Conservation (phyloP, 2,329 filamentous ascomycete species). For the Hypocreales sp. region DNA sequence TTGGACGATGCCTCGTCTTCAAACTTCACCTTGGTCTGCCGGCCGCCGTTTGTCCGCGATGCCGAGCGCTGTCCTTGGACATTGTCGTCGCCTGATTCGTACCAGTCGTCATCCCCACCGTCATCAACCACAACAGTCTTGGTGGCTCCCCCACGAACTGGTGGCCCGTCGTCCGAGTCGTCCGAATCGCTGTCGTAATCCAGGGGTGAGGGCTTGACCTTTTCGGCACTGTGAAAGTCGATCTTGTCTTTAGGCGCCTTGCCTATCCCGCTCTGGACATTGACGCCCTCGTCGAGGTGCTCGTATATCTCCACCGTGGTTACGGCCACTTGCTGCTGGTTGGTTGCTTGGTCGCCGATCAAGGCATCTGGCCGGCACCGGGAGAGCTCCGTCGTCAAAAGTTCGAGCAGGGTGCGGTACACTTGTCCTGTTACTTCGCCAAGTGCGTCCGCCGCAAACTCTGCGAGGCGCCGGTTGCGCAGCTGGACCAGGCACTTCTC, state of each 20-base stretch:
- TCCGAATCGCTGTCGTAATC: constrained; percentile 17
- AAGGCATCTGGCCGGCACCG: constrained; percentile 47
- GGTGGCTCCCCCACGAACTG: constrained; percentile 4
- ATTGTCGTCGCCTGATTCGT: constrained; percentile 15
- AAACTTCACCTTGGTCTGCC: constrained; percentile 32
- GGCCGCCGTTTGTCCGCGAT: constrained; percentile 18
- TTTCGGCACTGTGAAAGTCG: constrained; percentile 30
- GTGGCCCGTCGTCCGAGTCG: constrained; percentile 16
- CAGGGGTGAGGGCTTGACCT: constrained; percentile 23
- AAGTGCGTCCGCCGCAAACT: constrained; percentile 55
- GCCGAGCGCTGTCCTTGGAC: constrained; percentile 7
- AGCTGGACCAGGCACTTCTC: constrained; percentile 72
- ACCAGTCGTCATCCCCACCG: constrained; percentile 19
- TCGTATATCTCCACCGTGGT: constrained; percentile 42
- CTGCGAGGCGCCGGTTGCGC: constrained; percentile 61
- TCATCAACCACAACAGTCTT: constrained; percentile 6
- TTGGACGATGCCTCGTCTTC: constrained; percentile 26
- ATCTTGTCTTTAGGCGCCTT: constrained; percentile 32
- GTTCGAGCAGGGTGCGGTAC: constrained; percentile 57
- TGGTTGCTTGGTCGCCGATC: constrained; percentile 15
- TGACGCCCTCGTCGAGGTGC: constrained; percentile 33
- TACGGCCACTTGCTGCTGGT: constrained; percentile 19
- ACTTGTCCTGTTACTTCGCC: constrained; percentile 63
- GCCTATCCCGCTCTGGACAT: constrained; percentile 41
- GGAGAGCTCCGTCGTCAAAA: constrained; percentile 52